A percentile compares a stretch with the other conserved stretches of the same genome.
phyloP scores from a whole-genome alignment of 805 yeast genomes.

The Yamadazyma paraphyllophila region DNA sequence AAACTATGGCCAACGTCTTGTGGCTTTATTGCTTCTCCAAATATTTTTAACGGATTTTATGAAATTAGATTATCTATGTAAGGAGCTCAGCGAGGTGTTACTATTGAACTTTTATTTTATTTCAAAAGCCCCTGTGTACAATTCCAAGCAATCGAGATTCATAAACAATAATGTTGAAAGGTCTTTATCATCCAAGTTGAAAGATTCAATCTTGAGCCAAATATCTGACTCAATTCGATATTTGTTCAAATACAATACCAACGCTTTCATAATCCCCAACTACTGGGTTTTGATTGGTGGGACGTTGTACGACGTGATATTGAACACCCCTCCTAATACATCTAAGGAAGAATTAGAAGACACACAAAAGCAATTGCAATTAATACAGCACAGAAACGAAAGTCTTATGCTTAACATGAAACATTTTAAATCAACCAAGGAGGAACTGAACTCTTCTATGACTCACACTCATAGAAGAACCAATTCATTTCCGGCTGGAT shows the following conservation, averaged over 20 bases:
- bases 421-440: constrained; percentile 9
- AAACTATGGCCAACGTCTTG: constrained; percentile 35
- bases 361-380: constrained; percentile 49
- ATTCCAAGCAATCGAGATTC: background rate
- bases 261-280: constrained; percentile 61
- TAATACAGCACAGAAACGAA: constrained; percentile 67
- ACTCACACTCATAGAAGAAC: constrained; percentile 10
- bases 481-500: constrained; percentile 10
- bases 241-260: constrained; percentile 50
- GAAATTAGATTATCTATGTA: constrained; percentile 54
- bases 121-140: constrained; percentile 5
- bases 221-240: constrained; percentile 32
- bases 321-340: constrained; percentile 18
- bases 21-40: constrained; percentile 48
- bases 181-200: constrained; percentile 18
- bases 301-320: constrained; percentile 41
- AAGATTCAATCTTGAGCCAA: constrained; percentile 26
- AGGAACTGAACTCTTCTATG: background rate
- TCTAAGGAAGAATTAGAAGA: constrained; percentile 28
- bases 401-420: constrained; percentile 57
- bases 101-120: constrained; percentile 40
- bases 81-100: constrained; percentile 62
- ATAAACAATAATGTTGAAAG: background rate
- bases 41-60: constrained; percentile 72
- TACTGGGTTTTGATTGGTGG: constrained; percentile 58